Conservation (phyloP, 108 stramenopile genomes). For the Nitzschia sp. region DNA sequence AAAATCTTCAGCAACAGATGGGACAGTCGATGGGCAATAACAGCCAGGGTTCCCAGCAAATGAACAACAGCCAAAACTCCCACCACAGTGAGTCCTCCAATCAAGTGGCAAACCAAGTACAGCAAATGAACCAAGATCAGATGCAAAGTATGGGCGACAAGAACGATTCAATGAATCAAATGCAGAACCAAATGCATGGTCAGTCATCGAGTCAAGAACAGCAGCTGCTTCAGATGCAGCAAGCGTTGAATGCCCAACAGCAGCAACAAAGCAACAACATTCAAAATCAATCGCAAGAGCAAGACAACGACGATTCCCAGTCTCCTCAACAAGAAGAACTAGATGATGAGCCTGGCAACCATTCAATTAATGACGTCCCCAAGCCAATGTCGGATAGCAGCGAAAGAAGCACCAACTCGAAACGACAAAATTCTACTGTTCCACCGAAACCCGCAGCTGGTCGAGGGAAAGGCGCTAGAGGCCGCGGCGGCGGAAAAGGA, state of each 20-base stretch:
- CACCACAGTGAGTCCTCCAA: conserved; percentile 11
- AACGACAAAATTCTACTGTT: not conserved
- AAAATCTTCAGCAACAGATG: conserved; percentile 4
- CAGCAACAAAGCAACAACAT: not conserved
- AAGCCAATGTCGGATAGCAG: conserved; percentile 12
- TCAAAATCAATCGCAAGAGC: not conserved
- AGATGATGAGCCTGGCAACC: not conserved
- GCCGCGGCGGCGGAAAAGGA: conserved; percentile 43
- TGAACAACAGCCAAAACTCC: conserved; percentile 17
- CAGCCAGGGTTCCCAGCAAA: conserved; percentile 13
- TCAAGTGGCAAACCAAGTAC: not conserved
- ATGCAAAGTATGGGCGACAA: conserved; percentile 18
- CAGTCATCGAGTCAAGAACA: conserved; percentile 3
- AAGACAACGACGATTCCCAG: not conserved
- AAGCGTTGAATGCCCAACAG: conserved; percentile 4
- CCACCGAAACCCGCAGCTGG: not conserved
- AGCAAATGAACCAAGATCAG: conserved; percentile 11
- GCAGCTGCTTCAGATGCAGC: conserved; percentile 14
- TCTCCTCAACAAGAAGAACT: conserved; percentile 6
- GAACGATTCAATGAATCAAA: conserved; percentile 1
- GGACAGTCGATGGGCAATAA: conserved; percentile 10
- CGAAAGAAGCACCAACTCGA: conserved; percentile 22
- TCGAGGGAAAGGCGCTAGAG: conserved; percentile 19
- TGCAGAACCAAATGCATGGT: conserved; percentile 9
- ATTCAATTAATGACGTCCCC: not conserved